Base-by-base conservation (phyloP, 805 yeast genomes). In the Candida palmyrensis region DNA sequence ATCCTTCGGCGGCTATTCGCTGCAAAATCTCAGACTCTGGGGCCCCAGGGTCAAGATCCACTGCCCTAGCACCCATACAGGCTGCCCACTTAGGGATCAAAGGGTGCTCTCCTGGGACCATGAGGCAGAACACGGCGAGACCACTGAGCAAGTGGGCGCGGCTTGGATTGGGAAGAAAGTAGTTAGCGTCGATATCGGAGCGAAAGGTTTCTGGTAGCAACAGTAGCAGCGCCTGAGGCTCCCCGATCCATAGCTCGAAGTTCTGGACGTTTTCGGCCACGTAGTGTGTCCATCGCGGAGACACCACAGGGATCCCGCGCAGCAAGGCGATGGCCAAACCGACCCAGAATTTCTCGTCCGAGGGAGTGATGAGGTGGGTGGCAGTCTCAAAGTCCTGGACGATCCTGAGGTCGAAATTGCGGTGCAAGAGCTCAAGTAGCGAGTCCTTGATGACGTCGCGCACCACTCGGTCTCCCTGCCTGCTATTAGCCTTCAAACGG, bases 261-360 rank as follows among this genome's bases (percentile, higher is more conserved):
- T 40, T 35, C 6, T 44, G 29, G 1, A 35, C 32, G 4, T 45
- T 28, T 4, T 38, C 25, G 19, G 29, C 28, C 4, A 53, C 33
- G 12, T 25, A 37, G 6, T 43, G 41, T 6, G 48, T 23, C 67
- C 66, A 62, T 2, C 36, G 21, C 13, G 37, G 29, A 15, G 47
- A 42, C 10, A 61, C 40, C 3, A 62, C 36, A 4, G 67, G 62
- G 3, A 57, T 29, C 1, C 53, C 60, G 12, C 54, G 41, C 44
- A 53, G 50, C 18, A 60, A 36, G 3, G 62, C 53, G 13, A 50
- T 34, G 9, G 27, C 34, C 29, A 31, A 31, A 15, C 34, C 34
- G 23, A 16, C 24, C 23, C 29, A 31, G 11, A 31, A 17, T 16
- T 23, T 23, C 13, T 31, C 34, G 16, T 31, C 34, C 12, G 34